Evolutionary conservation across 805 yeast species (phyloP), one percentile per base, ranked within the genome.

Genomic region (Nakazawaea sp.): DNA sequence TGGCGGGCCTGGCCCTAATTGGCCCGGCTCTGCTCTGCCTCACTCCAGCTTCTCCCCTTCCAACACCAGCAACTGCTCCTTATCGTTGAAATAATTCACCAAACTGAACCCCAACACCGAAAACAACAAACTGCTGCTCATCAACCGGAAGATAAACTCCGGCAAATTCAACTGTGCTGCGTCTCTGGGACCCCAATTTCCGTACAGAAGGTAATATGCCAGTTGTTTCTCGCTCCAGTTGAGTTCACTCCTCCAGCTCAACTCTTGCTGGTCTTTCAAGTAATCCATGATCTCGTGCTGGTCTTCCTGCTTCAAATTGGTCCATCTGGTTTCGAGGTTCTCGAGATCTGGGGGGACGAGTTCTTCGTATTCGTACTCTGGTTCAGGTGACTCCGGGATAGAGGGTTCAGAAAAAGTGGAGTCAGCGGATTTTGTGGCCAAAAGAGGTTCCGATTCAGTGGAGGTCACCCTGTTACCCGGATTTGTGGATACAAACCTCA

Each of bases 101-200:
- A 56, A 18, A 5, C 61, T 49, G 34, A 61, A 55, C 12, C 64
- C 65, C 12, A 56, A 33, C 11, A 56, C 63, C 10, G 49, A 50
- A 38, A 61, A 61, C 28, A 61, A 40, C 4, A 61, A 45, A 25
- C 55, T 47, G 26, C 52, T 56, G 1, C 62, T 48, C 50, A 61
- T 48, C 24, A 56, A 36, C 26, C 50, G 52, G 46, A 61, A 59
- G 2, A 58, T 45, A 35, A 57, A 41, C 38, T 61, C 64, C 1
- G 63, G 56, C 2, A 47, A 20, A 18, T 46, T 56, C 50, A 60
- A 41, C 17, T 40, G 25, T 6, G 42, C 42, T 4, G 27, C 27
- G 38, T 61, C 64, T 56, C 82, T 63, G 43, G 81, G 76, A 15
- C 82, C 82, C 81, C 81, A 75, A 44, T 63, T 66, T 18, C 82